Evolutionary conservation across 2,329 filamentous ascomycete species (phyloP).

Genomic region (Neofusicoccum kwambonambiense): DNA sequence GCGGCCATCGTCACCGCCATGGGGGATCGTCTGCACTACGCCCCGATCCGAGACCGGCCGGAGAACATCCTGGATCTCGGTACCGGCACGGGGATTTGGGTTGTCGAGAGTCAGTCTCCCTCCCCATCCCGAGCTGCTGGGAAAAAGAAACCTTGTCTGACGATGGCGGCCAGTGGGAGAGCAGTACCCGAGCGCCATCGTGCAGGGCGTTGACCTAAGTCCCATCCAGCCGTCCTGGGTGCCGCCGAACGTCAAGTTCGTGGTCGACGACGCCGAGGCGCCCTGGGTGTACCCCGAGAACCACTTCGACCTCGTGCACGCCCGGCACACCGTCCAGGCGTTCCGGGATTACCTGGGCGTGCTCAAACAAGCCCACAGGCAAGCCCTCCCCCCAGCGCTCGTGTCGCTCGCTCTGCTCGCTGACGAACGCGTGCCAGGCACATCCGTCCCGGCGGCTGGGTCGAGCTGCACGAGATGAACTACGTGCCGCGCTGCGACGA

Average conservation of each 20-base stretch:
- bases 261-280: constrained; percentile 46
- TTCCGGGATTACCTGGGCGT: constrained; percentile 46
- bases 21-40: constrained; percentile 6
- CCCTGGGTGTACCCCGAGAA: constrained; percentile 44
- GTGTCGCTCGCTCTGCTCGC: neutral
- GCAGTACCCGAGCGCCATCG: constrained; percentile 31
- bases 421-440: neutral
- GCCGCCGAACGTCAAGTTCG: constrained; percentile 47
- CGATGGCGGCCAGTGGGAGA: constrained; percentile 27
- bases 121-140: too few species aligned
- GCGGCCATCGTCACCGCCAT: constrained; percentile 2
- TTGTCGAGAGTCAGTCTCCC: constrained; percentile 29
- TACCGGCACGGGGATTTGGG: constrained; percentile 19
- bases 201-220: constrained; percentile 33
- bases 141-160: constrained; percentile 34
- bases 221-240: constrained; percentile 43
- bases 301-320: constrained; percentile 46
- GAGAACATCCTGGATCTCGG: constrained; percentile 15
- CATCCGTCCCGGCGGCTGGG: constrained; percentile 49
- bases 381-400: too few species aligned
- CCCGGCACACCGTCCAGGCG: constrained; percentile 56
- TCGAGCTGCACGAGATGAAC: constrained; percentile 50
- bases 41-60: constrained; percentile 12
- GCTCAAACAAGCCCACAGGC: constrained; percentile 43
- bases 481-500: constrained; percentile 44